Conservation (phyloP, 805 yeast genomes). For the Starmerella cellae region DNA sequence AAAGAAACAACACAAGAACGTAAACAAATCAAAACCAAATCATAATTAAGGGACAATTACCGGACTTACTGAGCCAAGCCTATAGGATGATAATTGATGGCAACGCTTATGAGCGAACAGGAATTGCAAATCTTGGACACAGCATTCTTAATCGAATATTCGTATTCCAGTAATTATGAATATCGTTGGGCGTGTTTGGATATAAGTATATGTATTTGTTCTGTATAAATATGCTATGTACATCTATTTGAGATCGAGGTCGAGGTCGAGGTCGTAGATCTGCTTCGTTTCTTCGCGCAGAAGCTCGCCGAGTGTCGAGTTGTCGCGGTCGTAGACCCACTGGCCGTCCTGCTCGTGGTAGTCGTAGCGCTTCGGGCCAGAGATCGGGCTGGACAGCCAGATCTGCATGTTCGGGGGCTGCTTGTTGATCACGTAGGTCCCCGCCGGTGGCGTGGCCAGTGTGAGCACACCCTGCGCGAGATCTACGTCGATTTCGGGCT, state of each 20-base stretch:
- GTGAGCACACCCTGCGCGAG: constrained; percentile 79
- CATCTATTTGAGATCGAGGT: constrained; percentile 16
- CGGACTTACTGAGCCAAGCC: too few relatives aligned
- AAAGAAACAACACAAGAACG: too few relatives aligned
- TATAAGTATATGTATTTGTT: background rate
- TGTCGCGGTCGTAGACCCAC: constrained; percentile 74
- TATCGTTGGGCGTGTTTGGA: background rate
- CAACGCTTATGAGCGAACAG: too few relatives aligned
- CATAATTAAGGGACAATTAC: too few relatives aligned
- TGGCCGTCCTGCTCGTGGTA: constrained; percentile 41
- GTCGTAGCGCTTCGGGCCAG: constrained; percentile 84
- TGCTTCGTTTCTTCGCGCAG: constrained; percentile 38
- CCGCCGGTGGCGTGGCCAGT: constrained; percentile 52
- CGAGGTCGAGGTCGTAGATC: constrained; percentile 11
- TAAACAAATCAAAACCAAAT: too few relatives aligned
- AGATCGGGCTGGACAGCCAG: constrained; percentile 86
- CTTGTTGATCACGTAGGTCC: constrained; percentile 84
- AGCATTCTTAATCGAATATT: background rate
- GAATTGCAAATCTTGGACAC: too few relatives aligned
- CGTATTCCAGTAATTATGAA: background rate
- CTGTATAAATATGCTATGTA: background rate
- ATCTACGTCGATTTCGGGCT: constrained; percentile 60
- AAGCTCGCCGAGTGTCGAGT: constrained; percentile 34
- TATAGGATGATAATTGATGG: too few relatives aligned
- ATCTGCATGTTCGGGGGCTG: constrained; percentile 97